Conservation (phyloP, 306 rosid species). For the Cucurbita moschata region DNA sequence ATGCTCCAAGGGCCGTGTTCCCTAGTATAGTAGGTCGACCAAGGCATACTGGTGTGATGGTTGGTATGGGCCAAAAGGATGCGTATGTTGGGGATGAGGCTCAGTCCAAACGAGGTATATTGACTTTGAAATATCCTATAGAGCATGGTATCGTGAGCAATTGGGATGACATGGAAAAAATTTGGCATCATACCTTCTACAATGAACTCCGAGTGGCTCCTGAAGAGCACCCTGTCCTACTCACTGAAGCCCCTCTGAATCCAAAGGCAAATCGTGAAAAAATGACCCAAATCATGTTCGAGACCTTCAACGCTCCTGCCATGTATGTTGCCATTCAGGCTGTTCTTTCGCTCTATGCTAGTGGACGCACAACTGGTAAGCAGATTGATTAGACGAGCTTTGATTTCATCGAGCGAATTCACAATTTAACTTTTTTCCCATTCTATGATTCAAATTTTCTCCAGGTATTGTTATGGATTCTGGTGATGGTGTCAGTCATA, state of each 20-base stretch:
- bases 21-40: constrained; percentile 93
- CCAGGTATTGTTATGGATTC: constrained; percentile 44
- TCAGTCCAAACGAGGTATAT: constrained; percentile 75
- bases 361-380: constrained; percentile 93
- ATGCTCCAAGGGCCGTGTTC: constrained; percentile 90
- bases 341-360: constrained; percentile 74
- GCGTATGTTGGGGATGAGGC: constrained; percentile 93
- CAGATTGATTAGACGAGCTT: background rate
- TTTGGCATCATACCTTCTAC: too few relatives aligned
- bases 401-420: background rate
- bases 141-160: constrained; percentile 88
- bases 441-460: background rate
- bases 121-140: constrained; percentile 72
- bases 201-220: constrained; percentile 66
- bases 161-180: constrained; percentile 58
- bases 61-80: constrained; percentile 90
- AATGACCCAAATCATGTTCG: constrained; percentile 26
- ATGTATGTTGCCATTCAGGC: constrained; percentile 25
- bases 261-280: constrained; percentile 91
- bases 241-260: constrained; percentile 87
- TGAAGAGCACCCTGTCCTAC: constrained; percentile 77
- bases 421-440: background rate
- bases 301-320: too few relatives aligned
- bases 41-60: constrained; percentile 90
- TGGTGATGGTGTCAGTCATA: too few relatives aligned